Base-by-base conservation (phyloP, 2,329 filamentous ascomycete species). In the Corynespora cassiicola region DNA sequence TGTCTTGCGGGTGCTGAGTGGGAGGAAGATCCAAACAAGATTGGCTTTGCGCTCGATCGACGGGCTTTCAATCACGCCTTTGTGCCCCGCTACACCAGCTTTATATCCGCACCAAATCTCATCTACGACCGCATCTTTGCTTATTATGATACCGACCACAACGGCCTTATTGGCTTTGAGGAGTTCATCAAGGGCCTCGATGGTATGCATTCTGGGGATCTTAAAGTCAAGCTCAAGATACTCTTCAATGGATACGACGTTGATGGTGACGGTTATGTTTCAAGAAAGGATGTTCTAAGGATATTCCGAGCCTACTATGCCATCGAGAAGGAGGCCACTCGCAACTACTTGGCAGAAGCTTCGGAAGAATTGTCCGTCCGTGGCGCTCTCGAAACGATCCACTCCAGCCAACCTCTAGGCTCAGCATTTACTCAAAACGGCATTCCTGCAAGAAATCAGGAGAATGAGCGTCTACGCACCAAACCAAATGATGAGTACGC, bases 101-200 rank as follows among this genome's bases (percentile, higher is more conserved):
- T 86, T 20, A 85, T 90, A 38, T 83, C 87, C 8, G 80, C 86
- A 1, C 89, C 92, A 1, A 96, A 95, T 63, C 80, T 96, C 10
- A 88, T 99, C 42, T 94, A 95, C 61, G 92, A 99, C 65, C 87
- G 94, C 52, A 94, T 96, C 81, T 99, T 97, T 70, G 83, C 88
- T 33, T 96, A 96, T 66, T 99, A 96, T 66, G 94, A 99, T 68
- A 88, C 85, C 20, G 92, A 97, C 65, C 80, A 83, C 26, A 90
- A 99, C 62, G 88, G 87, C 15, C 75, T 95, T 6, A 96, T 99
- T 56, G 88, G 88, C 6, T 97, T 99, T 54, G 80, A 89, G 31
- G 94, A 99, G 64, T 99, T 96, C 60, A 73, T 97, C 16, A 83
- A 86, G 40, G 94, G 90, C 1, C 75, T 96, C 31, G 85, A 90